Evolutionary conservation across 2,329 filamentous ascomycete genomes (phyloP).

Genomic region (Neocucurbitaria cava): DNA sequence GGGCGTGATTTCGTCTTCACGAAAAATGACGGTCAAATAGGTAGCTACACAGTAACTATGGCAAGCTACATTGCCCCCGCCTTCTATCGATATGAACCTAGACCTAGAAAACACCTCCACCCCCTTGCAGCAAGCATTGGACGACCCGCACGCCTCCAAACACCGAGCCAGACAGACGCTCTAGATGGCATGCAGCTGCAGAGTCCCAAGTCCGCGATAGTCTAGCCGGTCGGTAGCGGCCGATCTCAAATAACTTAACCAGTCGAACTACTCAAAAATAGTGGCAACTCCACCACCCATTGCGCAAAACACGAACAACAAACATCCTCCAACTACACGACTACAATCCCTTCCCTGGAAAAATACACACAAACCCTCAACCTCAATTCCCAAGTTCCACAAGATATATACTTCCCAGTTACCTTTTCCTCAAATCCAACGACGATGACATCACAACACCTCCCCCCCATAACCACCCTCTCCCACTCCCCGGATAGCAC

Average conservation of each 20-base stretch:
- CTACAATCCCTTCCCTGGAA: not conserved
- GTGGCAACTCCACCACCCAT: conserved; percentile 1
- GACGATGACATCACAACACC: conserved; percentile 44
- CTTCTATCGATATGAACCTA: conserved; percentile 9
- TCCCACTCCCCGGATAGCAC: conserved; percentile 61
- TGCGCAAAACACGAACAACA: conserved; percentile 1
- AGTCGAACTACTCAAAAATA: not conserved
- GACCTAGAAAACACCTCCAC: conserved; percentile 6
- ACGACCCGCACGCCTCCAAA: conserved; percentile 5
- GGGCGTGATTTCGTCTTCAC: too few species aligned
- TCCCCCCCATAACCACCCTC: conserved; percentile 67
- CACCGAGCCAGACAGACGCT: not conserved
- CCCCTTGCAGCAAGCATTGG: conserved; percentile 35
- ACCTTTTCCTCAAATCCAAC: too few species aligned
- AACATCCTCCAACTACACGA: not conserved
- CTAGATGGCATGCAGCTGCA: not conserved
- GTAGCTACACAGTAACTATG: too few species aligned
- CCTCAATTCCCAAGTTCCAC: too few species aligned
- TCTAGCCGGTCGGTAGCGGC: conserved; percentile 38
- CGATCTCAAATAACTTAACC: conserved; percentile 23
- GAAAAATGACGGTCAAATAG: too few species aligned
- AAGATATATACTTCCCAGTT: too few species aligned
- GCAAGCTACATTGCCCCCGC: conserved; percentile 8
- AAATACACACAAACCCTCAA: too few species aligned
- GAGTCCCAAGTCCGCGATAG: conserved; percentile 7